Conservation (phyloP, 108 stramenopile genomes). For the Cyclotella cryptica region DNA sequence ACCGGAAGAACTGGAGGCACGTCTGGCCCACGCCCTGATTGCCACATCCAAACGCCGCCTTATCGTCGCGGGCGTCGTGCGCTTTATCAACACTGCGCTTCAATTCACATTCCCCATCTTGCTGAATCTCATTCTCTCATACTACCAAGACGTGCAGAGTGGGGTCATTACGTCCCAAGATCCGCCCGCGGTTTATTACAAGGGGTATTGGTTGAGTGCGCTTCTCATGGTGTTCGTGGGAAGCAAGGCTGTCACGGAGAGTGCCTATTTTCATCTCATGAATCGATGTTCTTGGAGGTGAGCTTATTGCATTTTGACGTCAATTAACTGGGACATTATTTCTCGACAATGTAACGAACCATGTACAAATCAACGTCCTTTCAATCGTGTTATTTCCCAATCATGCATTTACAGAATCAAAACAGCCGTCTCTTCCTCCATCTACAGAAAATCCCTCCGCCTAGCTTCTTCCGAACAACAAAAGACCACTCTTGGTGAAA, state of each 20-base stretch:
- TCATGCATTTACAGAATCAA: constrained; percentile 26
- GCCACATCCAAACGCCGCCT: constrained; percentile 63
- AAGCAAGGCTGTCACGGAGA: constrained; percentile 75
- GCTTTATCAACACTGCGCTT: constrained; percentile 59
- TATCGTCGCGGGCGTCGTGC: constrained; percentile 61
- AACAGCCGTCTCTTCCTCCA: constrained; percentile 73
- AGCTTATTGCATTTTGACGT: neutral
- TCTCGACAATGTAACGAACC: too few species aligned
- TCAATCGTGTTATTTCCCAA: neutral
- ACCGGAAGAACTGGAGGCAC: constrained; percentile 43
- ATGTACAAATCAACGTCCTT: neutral
- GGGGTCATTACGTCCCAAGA: constrained; percentile 57
- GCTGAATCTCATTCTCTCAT: constrained; percentile 66
- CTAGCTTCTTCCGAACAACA: constrained; percentile 72
- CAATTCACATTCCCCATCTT: constrained; percentile 80
- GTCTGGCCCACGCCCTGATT: constrained; percentile 41
- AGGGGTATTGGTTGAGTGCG: constrained; percentile 78
- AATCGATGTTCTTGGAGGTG: constrained; percentile 60
- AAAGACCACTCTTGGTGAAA: constrained; percentile 73
- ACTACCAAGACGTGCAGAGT: constrained; percentile 65
- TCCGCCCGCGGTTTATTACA: constrained; percentile 56
- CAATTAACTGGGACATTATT: neutral
- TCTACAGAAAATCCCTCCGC: constrained; percentile 89
- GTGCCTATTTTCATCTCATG: constrained; percentile 69
- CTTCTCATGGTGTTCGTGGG: constrained; percentile 65